A percentile compares a stretch with the other conserved stretches of the same genome.
Conservation (phyloP, 306 rosid genomes). For the Cercis canadensis region DNA sequence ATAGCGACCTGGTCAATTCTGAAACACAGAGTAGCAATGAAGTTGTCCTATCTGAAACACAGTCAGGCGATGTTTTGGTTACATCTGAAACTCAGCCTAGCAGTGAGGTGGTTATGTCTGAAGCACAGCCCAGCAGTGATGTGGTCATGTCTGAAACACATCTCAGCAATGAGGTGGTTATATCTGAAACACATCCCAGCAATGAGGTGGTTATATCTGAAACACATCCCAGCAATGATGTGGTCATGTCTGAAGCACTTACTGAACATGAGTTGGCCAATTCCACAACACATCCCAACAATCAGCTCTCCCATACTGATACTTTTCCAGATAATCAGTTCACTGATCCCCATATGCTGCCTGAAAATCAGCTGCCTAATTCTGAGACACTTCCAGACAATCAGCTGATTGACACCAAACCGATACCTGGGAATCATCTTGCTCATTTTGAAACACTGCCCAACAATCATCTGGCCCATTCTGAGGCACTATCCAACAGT, state of each 20-base stretch:
- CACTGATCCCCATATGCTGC: conserved; percentile 33
- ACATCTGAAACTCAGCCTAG: conserved; percentile 36
- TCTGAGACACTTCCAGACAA: conserved; percentile 39
- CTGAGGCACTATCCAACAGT: conserved; percentile 37
- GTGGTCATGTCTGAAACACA: background rate
- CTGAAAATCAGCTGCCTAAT: conserved; percentile 46
- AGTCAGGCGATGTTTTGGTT: background rate
- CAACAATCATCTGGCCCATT: conserved; percentile 45
- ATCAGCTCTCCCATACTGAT: conserved; percentile 38
- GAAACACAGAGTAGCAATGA: conserved; percentile 29
- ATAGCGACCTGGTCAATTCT: conserved; percentile 15
- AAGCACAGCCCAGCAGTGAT: conserved; percentile 24
- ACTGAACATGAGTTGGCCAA: background rate
- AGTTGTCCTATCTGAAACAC: conserved; percentile 15
- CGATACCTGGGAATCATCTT: conserved; percentile 41
- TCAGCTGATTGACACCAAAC: conserved; percentile 44
- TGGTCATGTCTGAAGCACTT: background rate
- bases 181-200: conserved; percentile 13
- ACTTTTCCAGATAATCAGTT: conserved; percentile 35
- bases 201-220: background rate
- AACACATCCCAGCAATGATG: background rate
- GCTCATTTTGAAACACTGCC: conserved; percentile 38
- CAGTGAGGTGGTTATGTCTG: conserved; percentile 6
- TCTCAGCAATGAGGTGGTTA: conserved; percentile 11
- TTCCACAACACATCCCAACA: conserved; percentile 32